Evolutionary conservation across 1,284 basidiomycete genomes (phyloP).

Genomic region (Lentinula novae-zelandiae): DNA sequence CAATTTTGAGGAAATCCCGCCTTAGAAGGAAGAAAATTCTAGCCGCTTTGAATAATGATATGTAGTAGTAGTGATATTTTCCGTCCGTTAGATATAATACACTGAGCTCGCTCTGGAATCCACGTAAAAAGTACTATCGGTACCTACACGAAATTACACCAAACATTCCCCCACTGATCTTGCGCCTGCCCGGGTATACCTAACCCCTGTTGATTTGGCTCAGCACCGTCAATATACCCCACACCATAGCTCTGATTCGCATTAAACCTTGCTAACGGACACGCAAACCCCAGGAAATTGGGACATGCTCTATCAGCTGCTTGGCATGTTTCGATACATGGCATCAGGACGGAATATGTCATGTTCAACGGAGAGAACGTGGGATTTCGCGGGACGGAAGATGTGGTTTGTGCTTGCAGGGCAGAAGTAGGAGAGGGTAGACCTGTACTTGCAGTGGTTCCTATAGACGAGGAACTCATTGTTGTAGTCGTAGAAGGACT

Average conservation of each 20-base stretch:
- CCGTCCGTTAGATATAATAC: neutral
- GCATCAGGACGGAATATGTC: constrained; percentile 61
- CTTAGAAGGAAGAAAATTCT: too few relatives aligned
- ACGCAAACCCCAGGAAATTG: constrained; percentile 65
- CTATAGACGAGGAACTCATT: constrained; percentile 20
- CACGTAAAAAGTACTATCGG: too few relatives aligned
- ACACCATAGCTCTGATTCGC: constrained; percentile 73
- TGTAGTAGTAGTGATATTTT: too few relatives aligned
- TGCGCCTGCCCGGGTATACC: constrained; percentile 52
- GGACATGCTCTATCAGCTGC: constrained; percentile 76
- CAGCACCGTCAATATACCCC: constrained; percentile 59
- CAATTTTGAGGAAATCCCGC: too few relatives aligned
- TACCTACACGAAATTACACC: constrained; percentile 54
- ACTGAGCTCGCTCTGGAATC: neutral
- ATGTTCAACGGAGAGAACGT: constrained; percentile 40
- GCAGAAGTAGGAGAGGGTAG: constrained; percentile 39
- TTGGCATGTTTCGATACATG: constrained; percentile 77
- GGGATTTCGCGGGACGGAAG: constrained; percentile 39
- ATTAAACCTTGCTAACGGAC: constrained; percentile 62
- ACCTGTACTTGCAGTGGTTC: constrained; percentile 10
- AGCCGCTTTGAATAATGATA: too few relatives aligned
- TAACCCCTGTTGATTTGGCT: constrained; percentile 40
- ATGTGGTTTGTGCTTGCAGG: constrained; percentile 35
- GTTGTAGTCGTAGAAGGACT: constrained; percentile 29
- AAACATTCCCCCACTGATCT: constrained; percentile 77